These are phyloP conservation scores for Aspergillus olivimuriae DNA, from an alignment of 495 filamentous ascomycete genomes.

Conservation along the genomic window DNA sequence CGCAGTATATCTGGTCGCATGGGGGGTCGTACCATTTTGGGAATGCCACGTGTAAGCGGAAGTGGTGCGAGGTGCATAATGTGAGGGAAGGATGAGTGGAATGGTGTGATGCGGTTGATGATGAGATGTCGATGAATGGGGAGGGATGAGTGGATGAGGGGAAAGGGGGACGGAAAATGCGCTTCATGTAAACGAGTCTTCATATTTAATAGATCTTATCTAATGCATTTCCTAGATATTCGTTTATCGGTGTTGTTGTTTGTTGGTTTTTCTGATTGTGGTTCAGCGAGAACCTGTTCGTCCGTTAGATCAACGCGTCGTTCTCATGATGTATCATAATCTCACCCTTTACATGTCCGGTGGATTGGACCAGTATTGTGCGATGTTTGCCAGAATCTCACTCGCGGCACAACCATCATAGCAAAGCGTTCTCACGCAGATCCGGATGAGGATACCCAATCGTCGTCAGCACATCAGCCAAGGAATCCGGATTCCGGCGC, in stretches of 20 bases:
- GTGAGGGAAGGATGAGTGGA: slow-evolving; percentile 10
- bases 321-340: too few species aligned
- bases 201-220: background rate
- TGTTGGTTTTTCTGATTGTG: background rate
- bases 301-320: too few species aligned
- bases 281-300: background rate
- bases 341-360: too few species aligned
- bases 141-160: background rate
- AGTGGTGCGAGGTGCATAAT: slow-evolving; percentile 46
- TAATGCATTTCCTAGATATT: background rate
- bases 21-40: slow-evolving; percentile 84
- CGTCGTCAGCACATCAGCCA: slow-evolving; percentile 49
- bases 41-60: slow-evolving; percentile 81
- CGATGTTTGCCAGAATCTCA: background rate
- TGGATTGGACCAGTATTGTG: background rate
- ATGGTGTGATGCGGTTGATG: background rate
- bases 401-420: slow-evolving; percentile 9
- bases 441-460: slow-evolving; percentile 52
- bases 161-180: background rate
- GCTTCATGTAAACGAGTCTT: background rate
- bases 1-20: slow-evolving; percentile 59
- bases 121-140: background rate
- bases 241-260: background rate
- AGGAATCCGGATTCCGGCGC: slow-evolving; percentile 37
- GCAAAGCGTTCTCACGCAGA: slow-evolving; percentile 11